These are phyloP conservation scores for Arthrinium puccinioides DNA, from an alignment of 2,329 filamentous ascomycete genomes.

Conservation along the genomic window DNA sequence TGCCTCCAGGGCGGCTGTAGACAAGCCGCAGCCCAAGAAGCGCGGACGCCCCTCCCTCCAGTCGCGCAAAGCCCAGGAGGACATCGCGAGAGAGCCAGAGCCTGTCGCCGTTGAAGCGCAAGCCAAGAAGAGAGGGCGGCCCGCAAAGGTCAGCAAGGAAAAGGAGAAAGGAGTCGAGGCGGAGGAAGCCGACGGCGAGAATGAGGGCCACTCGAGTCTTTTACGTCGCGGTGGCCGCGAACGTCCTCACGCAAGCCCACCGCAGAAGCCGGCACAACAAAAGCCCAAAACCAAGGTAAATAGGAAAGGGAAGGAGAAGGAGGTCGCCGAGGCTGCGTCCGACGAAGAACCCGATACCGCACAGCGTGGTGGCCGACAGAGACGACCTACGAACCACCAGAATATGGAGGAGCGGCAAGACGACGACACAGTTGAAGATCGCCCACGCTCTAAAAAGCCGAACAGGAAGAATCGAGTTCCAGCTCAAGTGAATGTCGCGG, in stretches of 20 bases:
- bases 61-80: conserved; percentile 3
- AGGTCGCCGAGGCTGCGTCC: too few species aligned
- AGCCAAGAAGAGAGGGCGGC: conserved; percentile 9
- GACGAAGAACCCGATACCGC: too few species aligned
- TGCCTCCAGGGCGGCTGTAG: conserved; percentile 1
- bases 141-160: neutral
- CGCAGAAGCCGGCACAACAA: conserved; percentile 1
- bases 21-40: conserved; percentile 12
- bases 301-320: too few species aligned
- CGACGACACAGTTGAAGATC: too few species aligned
- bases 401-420: too few species aligned
- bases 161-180: conserved; percentile 12
- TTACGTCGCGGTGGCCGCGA: conserved; percentile 3
- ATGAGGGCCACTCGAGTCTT: conserved; percentile 12
- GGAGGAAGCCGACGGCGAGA: conserved; percentile 22
- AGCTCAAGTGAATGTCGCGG: too few species aligned
- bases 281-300: too few species aligned
- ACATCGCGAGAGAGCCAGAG: neutral
- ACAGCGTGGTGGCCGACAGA: too few species aligned
- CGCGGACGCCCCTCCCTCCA: conserved; percentile 18
- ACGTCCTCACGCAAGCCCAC: too few species aligned
- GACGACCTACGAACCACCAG: too few species aligned
- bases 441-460: too few species aligned
- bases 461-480: too few species aligned
- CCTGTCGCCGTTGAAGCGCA: neutral